phyloP scores from a whole-genome alignment of 257 asterid genomes.

The Gentiana straminea region DNA sequence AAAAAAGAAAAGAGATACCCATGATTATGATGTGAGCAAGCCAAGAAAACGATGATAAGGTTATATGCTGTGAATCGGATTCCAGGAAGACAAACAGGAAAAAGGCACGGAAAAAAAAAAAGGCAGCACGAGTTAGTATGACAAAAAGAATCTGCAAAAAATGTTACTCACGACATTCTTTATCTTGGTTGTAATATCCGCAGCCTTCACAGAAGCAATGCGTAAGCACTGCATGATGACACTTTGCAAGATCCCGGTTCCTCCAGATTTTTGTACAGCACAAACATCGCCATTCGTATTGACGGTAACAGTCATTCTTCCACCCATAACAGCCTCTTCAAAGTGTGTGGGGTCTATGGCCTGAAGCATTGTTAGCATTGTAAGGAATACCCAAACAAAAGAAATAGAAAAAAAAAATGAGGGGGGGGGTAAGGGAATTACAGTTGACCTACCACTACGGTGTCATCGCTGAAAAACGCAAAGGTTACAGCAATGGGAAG shows the following conservation, averaged over 20 bases:
- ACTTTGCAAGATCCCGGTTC: slow-evolving; percentile 64
- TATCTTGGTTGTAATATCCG: slow-evolving; percentile 76
- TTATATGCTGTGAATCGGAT: not conserved
- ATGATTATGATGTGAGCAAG: no score
- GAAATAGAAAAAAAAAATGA: not conserved
- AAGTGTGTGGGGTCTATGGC: slow-evolving; percentile 75
- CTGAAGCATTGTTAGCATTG: slow-evolving; percentile 22
- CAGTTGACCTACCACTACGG: slow-evolving; percentile 43
- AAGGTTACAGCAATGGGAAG: slow-evolving; percentile 85
- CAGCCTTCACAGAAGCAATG: slow-evolving; percentile 80
- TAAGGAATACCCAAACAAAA: not conserved
- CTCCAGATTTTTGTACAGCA: slow-evolving; percentile 88
- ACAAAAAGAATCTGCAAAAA: not conserved
- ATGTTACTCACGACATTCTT: slow-evolving; percentile 54
- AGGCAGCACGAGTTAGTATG: not conserved
- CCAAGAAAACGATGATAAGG: no score
- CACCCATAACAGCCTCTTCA: slow-evolving; percentile 89
- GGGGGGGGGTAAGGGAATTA: not conserved
- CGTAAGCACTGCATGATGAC: slow-evolving; percentile 88
- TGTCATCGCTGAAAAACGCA: slow-evolving; percentile 68
- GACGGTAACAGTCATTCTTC: slow-evolving; percentile 68
- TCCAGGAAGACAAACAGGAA: no score
- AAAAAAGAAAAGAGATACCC: not conserved
- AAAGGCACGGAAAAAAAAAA: not conserved
- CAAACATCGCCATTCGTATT: slow-evolving; percentile 78